Evolutionary conservation across 768 basidiomycete genomes (phyloP).

Genomic region (Leccinum fibrillosum): DNA sequence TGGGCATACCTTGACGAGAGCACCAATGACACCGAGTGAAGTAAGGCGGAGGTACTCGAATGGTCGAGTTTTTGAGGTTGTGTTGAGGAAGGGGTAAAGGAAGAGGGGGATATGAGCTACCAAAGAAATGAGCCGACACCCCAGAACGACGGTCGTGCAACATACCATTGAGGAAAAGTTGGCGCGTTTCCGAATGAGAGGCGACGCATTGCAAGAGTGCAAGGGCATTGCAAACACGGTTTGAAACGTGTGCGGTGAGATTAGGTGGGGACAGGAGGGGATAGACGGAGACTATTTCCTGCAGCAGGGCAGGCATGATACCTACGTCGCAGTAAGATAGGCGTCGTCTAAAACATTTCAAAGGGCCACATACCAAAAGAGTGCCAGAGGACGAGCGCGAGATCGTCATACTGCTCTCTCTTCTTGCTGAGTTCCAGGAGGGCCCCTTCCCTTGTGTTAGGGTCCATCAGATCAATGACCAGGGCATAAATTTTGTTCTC

Average conservation of each 20-base stretch:
- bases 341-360: neutral
- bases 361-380: slow-evolving; percentile 71
- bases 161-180: slow-evolving; percentile 90
- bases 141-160: neutral
- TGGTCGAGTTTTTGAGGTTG: slow-evolving; percentile 97
- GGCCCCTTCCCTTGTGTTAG: slow-evolving; percentile 81
- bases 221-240: slow-evolving; percentile 97
- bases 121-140: neutral
- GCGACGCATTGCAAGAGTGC: slow-evolving; percentile 98
- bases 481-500: slow-evolving; percentile 87
- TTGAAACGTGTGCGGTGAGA: slow-evolving; percentile 95
- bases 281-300: slow-evolving; percentile 98
- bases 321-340: slow-evolving; percentile 44
- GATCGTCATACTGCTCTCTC: slow-evolving; percentile 97
- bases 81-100: slow-evolving; percentile 98
- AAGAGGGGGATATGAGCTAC: slow-evolving; percentile 92
- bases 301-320: slow-evolving; percentile 94
- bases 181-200: slow-evolving; percentile 93
- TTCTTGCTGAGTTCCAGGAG: slow-evolving; percentile 97
- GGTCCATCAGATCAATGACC: slow-evolving; percentile 84
- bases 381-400: slow-evolving; percentile 97
- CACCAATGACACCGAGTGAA: slow-evolving; percentile 98
- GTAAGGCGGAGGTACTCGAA: slow-evolving; percentile 99
- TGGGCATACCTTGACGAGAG: slow-evolving; percentile 83
- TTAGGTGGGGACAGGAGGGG: slow-evolving; percentile 93